Base-by-base conservation (phyloP, 1,139 yeast genomes). In the Saccharomycopsis phalli region DNA sequence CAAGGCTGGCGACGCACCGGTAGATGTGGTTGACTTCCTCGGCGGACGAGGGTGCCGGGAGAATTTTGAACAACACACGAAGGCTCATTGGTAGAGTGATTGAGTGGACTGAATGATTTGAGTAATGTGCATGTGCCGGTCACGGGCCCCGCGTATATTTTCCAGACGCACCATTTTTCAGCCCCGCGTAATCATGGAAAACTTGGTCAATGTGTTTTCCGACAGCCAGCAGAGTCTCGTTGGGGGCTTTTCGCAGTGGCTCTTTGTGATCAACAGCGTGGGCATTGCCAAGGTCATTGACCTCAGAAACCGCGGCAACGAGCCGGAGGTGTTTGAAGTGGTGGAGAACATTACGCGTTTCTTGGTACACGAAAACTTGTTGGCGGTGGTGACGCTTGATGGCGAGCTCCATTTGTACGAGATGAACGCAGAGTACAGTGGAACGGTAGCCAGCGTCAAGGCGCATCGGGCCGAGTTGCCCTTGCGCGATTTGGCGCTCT, bases 221-320 rank as follows among this genome's bases (percentile, higher is more conserved):
- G 33, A 25, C 8, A 23, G 41, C 21, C 29, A 29, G 21, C 42
- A 20, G 21, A 28, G 43, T 1, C 11, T 44, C 7, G 36, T 37
- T 14, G 11, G 25, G 8, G 17, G 41, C 10, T 18, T 18, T 4
- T 21, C 33, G 7, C 27, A 28, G 13, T 14, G 18, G 8, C 11
- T 44, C 3, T 42, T 35, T 25, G 39, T 42, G 8, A 46, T 37
- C 28, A 44, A 38, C 25, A 32, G 31, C n/a, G 29, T 23, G 16
- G 47, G 47, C 4, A 35, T 44, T 8, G 35, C 42, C 17, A 44
- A 44, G 26, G 45, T 44, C 17, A 23, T 44, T 10, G 31, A 42
- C 22, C 17, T 42, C 11, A 17, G 19, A 10, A 13, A 25, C 13
- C 28, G 21, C 8, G 37, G 38, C 7, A 37, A 44, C 16, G 47